These are phyloP conservation scores for Dovyalis caffra DNA, from an alignment of 345 rosid genomes.

Conservation along the genomic window DNA sequence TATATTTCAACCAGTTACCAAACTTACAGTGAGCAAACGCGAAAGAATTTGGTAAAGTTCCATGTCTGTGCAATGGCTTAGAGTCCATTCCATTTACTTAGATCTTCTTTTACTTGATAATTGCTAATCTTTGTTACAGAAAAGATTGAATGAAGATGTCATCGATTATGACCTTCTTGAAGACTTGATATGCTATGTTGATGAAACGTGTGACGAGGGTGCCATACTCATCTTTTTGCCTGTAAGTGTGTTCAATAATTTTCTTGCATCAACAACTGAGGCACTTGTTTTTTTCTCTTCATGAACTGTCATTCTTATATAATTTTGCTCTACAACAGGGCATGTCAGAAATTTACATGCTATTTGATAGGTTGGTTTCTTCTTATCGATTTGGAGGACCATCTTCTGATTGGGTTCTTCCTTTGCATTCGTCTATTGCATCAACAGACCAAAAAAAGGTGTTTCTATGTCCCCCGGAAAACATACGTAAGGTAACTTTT, in stretches of 20 bases:
- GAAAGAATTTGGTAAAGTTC: slow-evolving; percentile 61
- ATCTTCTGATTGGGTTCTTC: slow-evolving; percentile 82
- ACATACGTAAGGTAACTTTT: slow-evolving; percentile 67
- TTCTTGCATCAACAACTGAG: slow-evolving; percentile 7
- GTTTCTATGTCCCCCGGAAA: slow-evolving; percentile 69
- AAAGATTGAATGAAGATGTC: slow-evolving; percentile 74
- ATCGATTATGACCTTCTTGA: slow-evolving; percentile 92
- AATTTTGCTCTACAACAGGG: slow-evolving; percentile 48
- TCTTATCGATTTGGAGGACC: slow-evolving; percentile 82
- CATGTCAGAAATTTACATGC: slow-evolving; percentile 63
- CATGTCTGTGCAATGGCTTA: slow-evolving; percentile 2
- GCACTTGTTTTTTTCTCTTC: neutral
- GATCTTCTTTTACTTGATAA: slow-evolving; percentile 13
- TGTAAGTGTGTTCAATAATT: slow-evolving; percentile 41
- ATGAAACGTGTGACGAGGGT: slow-evolving; percentile 73
- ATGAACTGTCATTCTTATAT: slow-evolving; percentile 9
- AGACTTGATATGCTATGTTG: slow-evolving; percentile 80
- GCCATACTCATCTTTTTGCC: slow-evolving; percentile 87
- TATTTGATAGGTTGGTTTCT: slow-evolving; percentile 73
- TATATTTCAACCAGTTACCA: slow-evolving; percentile 55
- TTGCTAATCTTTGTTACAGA: slow-evolving; percentile 41
- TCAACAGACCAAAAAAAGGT: slow-evolving; percentile 71
- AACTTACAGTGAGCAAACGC: slow-evolving; percentile 67
- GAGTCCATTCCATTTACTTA: slow-evolving; percentile 16
- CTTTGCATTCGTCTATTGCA: slow-evolving; percentile 83